Base-by-base conservation (phyloP, 179 eudicot genomes). In the Beta lomatogona region DNA sequence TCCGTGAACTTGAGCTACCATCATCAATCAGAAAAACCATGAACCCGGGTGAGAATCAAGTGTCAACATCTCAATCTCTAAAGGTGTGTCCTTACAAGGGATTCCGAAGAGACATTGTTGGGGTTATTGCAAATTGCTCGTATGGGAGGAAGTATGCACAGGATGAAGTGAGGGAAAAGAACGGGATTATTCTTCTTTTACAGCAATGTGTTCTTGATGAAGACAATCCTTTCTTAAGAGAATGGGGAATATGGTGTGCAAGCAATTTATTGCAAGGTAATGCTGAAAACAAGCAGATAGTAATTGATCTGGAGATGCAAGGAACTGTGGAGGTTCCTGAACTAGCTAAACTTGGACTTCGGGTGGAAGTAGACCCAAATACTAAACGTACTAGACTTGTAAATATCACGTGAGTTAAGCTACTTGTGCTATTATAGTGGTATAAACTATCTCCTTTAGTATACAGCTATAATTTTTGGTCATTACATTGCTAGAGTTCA, bases 151-250 rank as follows among this genome's bases (percentile, higher is more conserved):
- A 85, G 88, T 78, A 72, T 57, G 94, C 91, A 59, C 98, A 95
- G 74, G 93, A 94, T 82, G 91, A 91, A 78, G 89, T 95, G 50
- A 89, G 98, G 73, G 81, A 88, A 68, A 87, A 88, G 77, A 79
- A 90, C 21, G 96, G 91, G 58, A 75, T 95, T 44, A 84, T 91
- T 77, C 85, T 94, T 72, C 83, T 95, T 54, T 75, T 94, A 55
- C 97, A 95, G 68, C 98, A 92, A 61, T 90, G 96, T 79, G 97
- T 94, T 53, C 84, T 83, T 31, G 99, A 95, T 83, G 98, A 92
- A 54, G 97, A 92, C 69, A 94, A 91, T 76, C 93, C 97, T 10
- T 94, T 89, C 88, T 84, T 95, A 86, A 91, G 98, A 80, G 98
- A 92, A 87, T 94, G 99, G 98, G 94, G 97, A 21, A 81, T 96